Percentiles rank a stretch among this genome's conserved stretches.
phyloP scores from a whole-genome alignment of 352 stramenopile species.

The Pythium monospermum region DNA sequence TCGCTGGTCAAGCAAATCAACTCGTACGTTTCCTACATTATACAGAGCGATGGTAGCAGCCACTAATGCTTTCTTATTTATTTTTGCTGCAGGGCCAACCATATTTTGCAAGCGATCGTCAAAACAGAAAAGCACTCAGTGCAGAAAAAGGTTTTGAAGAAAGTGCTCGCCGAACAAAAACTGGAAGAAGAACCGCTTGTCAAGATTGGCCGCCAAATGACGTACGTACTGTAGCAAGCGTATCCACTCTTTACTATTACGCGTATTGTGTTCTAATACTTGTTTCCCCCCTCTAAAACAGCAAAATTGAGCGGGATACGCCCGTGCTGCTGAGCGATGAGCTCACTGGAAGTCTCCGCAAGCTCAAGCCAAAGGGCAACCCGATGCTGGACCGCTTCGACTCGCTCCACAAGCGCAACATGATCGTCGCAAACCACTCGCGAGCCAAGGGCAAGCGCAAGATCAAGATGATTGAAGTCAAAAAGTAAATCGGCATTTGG shows the following conservation, averaged over 20 bases:
- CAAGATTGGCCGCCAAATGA: slow-evolving; percentile 67
- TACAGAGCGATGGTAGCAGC: background rate
- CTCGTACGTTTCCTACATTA: slow-evolving; percentile 33
- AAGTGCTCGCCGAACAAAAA: slow-evolving; percentile 69
- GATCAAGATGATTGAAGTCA: slow-evolving; percentile 73
- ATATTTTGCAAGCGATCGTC: slow-evolving; percentile 66
- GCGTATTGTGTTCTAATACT: slow-evolving; percentile 5
- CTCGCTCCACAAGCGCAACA: slow-evolving; percentile 84
- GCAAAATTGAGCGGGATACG: slow-evolving; percentile 69
- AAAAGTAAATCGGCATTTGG: slow-evolving; percentile 74
- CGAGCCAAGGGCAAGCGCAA: slow-evolving; percentile 64
- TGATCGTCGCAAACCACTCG: slow-evolving; percentile 71
- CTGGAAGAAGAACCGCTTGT: slow-evolving; percentile 68
- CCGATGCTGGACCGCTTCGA: slow-evolving; percentile 80
- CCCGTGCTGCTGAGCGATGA: slow-evolving; percentile 75
- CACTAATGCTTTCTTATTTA: slow-evolving; percentile 9
- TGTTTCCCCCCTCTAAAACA: slow-evolving; percentile 20
- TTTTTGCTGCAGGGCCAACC: slow-evolving; percentile 43
- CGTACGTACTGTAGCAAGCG: slow-evolving; percentile 48
- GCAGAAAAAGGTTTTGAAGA: slow-evolving; percentile 75
- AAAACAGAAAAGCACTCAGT: slow-evolving; percentile 57
- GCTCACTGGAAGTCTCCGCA: slow-evolving; percentile 73
- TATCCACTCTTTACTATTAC: background rate
- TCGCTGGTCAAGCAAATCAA: slow-evolving; percentile 86
- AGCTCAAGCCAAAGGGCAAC: slow-evolving; percentile 75